phyloP scores from a whole-genome alignment of 345 rosid species.

The Passiflora organensis region DNA sequence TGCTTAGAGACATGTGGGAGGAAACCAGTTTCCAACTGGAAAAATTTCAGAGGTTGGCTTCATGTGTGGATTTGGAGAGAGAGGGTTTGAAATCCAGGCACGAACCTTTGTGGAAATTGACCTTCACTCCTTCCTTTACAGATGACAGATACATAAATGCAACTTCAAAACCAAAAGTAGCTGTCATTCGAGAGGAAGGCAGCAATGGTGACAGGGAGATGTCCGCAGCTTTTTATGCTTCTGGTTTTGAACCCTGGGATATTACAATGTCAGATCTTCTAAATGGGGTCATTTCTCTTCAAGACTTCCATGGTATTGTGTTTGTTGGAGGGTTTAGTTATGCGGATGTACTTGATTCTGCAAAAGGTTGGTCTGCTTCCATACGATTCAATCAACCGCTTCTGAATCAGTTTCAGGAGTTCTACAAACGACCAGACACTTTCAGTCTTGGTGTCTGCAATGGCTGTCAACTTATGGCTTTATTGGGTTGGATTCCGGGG shows the following conservation, averaged over 20 bases:
- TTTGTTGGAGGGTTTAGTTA: slow-evolving; percentile 97
- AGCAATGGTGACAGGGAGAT: slow-evolving; percentile 97
- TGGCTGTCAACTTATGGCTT: slow-evolving; percentile 93
- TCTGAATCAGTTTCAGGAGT: slow-evolving; percentile 74
- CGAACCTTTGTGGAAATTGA: slow-evolving; percentile 67
- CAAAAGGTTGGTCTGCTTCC: slow-evolving; percentile 99
- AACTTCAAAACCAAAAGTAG: slow-evolving; percentile 75
- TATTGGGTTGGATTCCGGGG: slow-evolving; percentile 93
- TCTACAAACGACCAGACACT: slow-evolving; percentile 74
- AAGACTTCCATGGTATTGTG: slow-evolving; percentile 69
- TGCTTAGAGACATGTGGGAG: slow-evolving; percentile 88
- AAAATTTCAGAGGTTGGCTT: slow-evolving; percentile 67
- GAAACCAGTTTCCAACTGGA: slow-evolving; percentile 86
- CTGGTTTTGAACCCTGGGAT: slow-evolving; percentile 98
- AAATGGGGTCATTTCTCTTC: slow-evolving; percentile 48
- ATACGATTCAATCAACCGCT: slow-evolving; percentile 74
- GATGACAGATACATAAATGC: slow-evolving; percentile 50
- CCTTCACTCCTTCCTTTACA: slow-evolving; percentile 68
- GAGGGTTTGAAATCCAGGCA: slow-evolving; percentile 72
- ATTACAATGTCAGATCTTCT: slow-evolving; percentile 88
- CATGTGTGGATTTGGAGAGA: slow-evolving; percentile 81
- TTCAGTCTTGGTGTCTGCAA: slow-evolving; percentile 95
- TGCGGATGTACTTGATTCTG: slow-evolving; percentile 90
- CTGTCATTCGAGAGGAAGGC: slow-evolving; percentile 92
- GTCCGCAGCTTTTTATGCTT: slow-evolving; percentile 82